Percentiles rank a stretch among this genome's conserved stretches.
phyloP scores from a whole-genome alignment of 2,329 filamentous ascomycete genomes.

The Trichoderma sp. region DNA sequence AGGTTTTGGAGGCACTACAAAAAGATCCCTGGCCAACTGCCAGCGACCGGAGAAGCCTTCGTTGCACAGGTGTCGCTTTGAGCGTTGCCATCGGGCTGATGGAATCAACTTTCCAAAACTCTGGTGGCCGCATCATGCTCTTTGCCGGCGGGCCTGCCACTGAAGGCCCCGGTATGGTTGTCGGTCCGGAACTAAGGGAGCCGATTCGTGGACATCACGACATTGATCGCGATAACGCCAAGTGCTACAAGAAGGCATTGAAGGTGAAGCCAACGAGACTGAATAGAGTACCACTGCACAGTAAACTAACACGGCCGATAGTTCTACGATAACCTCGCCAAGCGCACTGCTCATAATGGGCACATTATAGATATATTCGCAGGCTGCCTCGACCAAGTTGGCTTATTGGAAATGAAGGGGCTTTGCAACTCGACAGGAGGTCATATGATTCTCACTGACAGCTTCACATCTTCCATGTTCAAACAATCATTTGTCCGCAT shows the following conservation, averaged over 20 bases:
- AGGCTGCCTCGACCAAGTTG: slow-evolving; percentile 95
- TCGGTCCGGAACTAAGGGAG: slow-evolving; percentile 91
- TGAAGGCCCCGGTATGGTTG: slow-evolving; percentile 94
- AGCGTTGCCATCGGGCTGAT: slow-evolving; percentile 91
- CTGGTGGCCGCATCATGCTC: slow-evolving; percentile 93
- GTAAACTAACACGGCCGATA: slow-evolving; percentile 35
- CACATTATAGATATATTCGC: slow-evolving; percentile 98
- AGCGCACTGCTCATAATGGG: slow-evolving; percentile 91
- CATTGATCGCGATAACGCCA: slow-evolving; percentile 97
- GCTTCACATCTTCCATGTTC: slow-evolving; percentile 98
- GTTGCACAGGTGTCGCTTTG: slow-evolving; percentile 94
- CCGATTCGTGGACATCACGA: slow-evolving; percentile 98
- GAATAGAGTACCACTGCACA: not conserved
- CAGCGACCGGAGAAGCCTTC: slow-evolving; percentile 83
- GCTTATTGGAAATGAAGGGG: slow-evolving; percentile 96
- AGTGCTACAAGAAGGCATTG: slow-evolving; percentile 98
- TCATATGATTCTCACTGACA: slow-evolving; percentile 97
- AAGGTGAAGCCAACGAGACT: slow-evolving; percentile 58
- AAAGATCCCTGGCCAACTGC: slow-evolving; percentile 97
- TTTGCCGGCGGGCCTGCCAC: slow-evolving; percentile 94
- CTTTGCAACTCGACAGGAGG: slow-evolving; percentile 94
- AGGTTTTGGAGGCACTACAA: slow-evolving; percentile 90
- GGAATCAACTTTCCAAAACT: slow-evolving; percentile 93
- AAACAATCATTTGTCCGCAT: slow-evolving; percentile 97
- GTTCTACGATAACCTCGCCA: slow-evolving; percentile 94